Percentiles rank a stretch among this genome's conserved stretches.
Evolutionary conservation across 192 early-diverging fungal species (phyloP).

Genomic region (Backusella tarrabulga): DNA sequence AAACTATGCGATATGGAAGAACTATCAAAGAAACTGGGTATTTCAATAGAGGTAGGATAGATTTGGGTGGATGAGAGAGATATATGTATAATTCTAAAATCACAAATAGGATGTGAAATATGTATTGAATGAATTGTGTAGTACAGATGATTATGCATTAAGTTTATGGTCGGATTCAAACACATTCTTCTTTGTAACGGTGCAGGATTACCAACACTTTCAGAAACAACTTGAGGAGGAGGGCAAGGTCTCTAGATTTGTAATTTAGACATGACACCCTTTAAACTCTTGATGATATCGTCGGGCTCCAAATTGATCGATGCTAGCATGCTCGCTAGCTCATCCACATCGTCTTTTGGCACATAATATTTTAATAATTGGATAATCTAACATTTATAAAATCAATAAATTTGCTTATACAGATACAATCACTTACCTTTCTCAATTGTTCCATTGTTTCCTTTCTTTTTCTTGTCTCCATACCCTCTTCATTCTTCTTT

Average conservation of each 20-base stretch:
- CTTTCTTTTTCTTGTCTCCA: background rate
- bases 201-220: slow-evolving; percentile 7
- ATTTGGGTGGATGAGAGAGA: background rate
- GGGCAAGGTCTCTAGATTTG: slow-evolving; percentile 10
- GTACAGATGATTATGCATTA: slow-evolving; percentile 4
- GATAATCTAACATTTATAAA: slow-evolving; percentile 19
- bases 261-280: slow-evolving; percentile 5
- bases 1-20: slow-evolving; percentile 10
- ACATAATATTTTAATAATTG: slow-evolving; percentile 24
- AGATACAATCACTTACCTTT: slow-evolving; percentile 1
- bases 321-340: background rate
- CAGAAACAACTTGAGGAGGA: background rate
- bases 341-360: background rate
- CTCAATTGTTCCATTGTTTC: slow-evolving; percentile 9
- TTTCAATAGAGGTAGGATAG: background rate
- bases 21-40: background rate
- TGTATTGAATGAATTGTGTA: slow-evolving; percentile 17
- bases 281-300: background rate
- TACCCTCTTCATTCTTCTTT: slow-evolving; percentile 2
- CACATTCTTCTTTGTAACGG: slow-evolving; percentile 15
- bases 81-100: no score
- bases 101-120: background rate
- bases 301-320: background rate
- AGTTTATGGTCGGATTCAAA: slow-evolving; percentile 10
- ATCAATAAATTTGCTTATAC: background rate